Evolutionary conservation across 1,139 yeast genomes (phyloP), one percentile per base, ranked within the genome.

Genomic region (Lodderomyces orthopsilosis): DNA sequence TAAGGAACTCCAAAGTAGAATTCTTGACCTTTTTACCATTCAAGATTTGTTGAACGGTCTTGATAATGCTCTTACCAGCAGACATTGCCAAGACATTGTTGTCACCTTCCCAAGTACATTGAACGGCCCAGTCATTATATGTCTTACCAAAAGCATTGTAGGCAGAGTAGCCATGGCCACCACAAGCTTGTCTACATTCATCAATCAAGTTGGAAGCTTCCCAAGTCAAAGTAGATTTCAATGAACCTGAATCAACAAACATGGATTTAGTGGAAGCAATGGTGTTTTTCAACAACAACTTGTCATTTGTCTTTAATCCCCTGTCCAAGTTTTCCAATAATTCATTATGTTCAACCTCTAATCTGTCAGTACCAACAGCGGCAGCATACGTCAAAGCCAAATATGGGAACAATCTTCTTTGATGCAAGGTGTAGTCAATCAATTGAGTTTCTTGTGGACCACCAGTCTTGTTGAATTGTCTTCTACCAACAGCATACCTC

Each of bases 51-150:
- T 59, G 62, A 43, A 78, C 74, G 53, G 75, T 73, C 66, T 84
- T 85, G 51, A 83, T 67, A 40, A 85, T 77, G 44, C 86, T 82
- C 66, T 85, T 79, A 52, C 96, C 97, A 50, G 90, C 81, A 48
- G 90, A 83, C 64, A 88, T 79, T 8, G 90, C 88, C 55, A 90
- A 74, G 41, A 90, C 84, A 58, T 84, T 89, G 71, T 90, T 90
- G 65, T 90, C 97, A 65, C 97, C 97, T 70, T 90, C 97, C 97
- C 97, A 90, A 21, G 96, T 90, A 67, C 95, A 88, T 69, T 90
- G 96, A 40, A 90, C 97, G 27, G 87, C 95, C 90, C 96, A 91
- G 63, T 90, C 97, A 50, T 80, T 78, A 65, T 79, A 87, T 26
- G 91, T 93, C 61, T 85, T 88, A 44, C 95, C 96, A 59, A 90